Base-by-base conservation (phyloP, 352 stramenopile species). In the Globisporangium carolinianum region DNA sequence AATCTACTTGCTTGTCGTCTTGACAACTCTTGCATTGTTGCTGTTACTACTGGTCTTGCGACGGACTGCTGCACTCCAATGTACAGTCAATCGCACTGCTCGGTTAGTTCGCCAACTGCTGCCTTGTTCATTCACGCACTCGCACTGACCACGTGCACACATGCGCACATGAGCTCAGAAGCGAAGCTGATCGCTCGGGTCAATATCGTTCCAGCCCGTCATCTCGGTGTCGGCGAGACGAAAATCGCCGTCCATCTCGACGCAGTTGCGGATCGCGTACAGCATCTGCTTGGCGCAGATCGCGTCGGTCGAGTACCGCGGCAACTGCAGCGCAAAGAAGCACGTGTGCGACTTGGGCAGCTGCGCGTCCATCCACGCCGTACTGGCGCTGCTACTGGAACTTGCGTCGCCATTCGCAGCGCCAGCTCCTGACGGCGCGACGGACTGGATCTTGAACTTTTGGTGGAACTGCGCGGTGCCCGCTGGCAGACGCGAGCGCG, bases 241-340 rank as follows among this genome's bases (percentile, higher is more conserved):
- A 55, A 94, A 94, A 62, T 95, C 85, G n/a, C 83, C 85, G 57
- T 93, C 85, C 81, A 95, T 95, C 65, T 95, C 85, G 11, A 92
- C 68, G 48, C 85, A 95, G 60, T 95, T 95, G 63, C 81, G 80
- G 12, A 95, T 76, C 1, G 83, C 85, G 53, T 93, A 95, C n/a
- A 90, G 58, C 24, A 95, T 36, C 54, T 86, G 72, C 45, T 78
- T 74, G 4, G 63, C 65, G 54, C 79, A 91, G 46, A 93, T 71
- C 32, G 83, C 83, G 59, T 92, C 80, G 14, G 35, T 89, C 9
- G 83, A 92, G 60, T 95, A 93, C 32, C 77, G 73, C 39, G 85
- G 85, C 8, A 95, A 63, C 46, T 92, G 78, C 5, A 95, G 67
- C 7, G 81, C 76, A 47, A 95, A 95, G 63, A 95, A 95, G 61